These are phyloP conservation scores for Paramecium sexaurelia DNA, from an alignment of 73 alveolate genomes.

Conservation along the genomic window DNA sequence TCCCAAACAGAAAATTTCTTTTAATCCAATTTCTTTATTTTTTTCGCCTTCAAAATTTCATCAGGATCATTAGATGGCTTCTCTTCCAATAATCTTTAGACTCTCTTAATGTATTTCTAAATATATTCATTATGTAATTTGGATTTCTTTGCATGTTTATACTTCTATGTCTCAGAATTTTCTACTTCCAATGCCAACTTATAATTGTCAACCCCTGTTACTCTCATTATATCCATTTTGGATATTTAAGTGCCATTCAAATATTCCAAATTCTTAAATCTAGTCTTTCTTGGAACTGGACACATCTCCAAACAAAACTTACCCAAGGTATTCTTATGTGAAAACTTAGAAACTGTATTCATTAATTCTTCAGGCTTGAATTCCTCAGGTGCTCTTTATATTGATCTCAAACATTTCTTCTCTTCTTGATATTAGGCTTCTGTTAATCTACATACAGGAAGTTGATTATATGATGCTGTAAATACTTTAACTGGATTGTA, in stretches of 20 bases:
- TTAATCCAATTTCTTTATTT: constrained; percentile 47
- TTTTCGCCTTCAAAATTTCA: constrained; percentile 53
- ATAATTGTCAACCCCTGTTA: constrained; percentile 59
- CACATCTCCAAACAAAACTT: constrained; percentile 63
- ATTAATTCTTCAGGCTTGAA: constrained; percentile 55
- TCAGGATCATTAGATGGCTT: constrained; percentile 51
- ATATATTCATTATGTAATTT: constrained; percentile 57
- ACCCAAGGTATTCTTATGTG: constrained; percentile 66
- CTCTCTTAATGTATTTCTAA: constrained; percentile 45
- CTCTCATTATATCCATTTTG: constrained; percentile 66
- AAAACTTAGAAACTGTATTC: constrained; percentile 59
- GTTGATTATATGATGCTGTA: constrained; percentile 62
- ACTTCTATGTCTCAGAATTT: constrained; percentile 31
- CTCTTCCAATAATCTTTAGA: constrained; percentile 43
- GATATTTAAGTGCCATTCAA: constrained; percentile 57
- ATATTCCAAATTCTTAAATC: constrained; percentile 63
- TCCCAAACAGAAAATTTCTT: constrained; percentile 69
- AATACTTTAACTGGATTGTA: constrained; percentile 67
- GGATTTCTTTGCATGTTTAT: constrained; percentile 20
- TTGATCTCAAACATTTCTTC: constrained; percentile 45
- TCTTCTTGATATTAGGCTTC: constrained; percentile 24
- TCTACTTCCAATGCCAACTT: constrained; percentile 54
- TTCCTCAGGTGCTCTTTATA: constrained; percentile 61
- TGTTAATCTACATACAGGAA: constrained; percentile 54
- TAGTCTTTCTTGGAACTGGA: constrained; percentile 67